A percentile compares a stretch with the other conserved stretches of the same genome.
phyloP scores from a whole-genome alignment of 2,329 filamentous ascomycete genomes.

The Ophiosphaerella herpotricha region DNA sequence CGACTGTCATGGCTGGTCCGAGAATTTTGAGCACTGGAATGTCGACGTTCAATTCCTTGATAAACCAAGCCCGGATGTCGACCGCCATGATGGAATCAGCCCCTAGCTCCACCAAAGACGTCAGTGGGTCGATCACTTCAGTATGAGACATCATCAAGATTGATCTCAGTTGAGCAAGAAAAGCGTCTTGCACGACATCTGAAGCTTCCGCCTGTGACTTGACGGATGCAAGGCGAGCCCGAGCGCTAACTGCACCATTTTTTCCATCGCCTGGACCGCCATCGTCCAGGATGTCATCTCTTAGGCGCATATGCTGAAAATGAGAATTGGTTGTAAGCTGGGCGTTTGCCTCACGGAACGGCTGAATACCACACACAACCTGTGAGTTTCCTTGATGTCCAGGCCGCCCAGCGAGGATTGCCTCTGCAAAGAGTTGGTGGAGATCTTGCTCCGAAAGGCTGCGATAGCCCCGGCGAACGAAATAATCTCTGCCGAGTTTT shows the following conservation, averaged over 20 bases:
- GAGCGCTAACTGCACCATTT: background rate
- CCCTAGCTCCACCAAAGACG: constrained; percentile 44
- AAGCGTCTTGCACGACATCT: constrained; percentile 10
- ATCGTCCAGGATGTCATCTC: constrained; percentile 1
- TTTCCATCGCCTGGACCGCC: background rate
- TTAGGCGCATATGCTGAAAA: constrained; percentile 6
- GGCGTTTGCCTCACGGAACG: background rate
- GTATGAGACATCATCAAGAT: constrained; percentile 4
- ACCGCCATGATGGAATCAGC: constrained; percentile 49
- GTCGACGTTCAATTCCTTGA: constrained; percentile 52
- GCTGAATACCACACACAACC: background rate
- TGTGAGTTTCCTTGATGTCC: constrained; percentile 1
- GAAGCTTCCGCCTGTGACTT: constrained; percentile 8
- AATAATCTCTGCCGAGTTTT: background rate
- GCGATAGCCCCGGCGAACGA: constrained; percentile 4
- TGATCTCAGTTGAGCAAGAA: constrained; percentile 4
- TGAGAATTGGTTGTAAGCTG: constrained; percentile 3
- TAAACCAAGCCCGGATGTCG: constrained; percentile 54
- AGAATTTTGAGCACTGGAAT: constrained; percentile 56
- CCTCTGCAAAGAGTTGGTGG: constrained; percentile 19
- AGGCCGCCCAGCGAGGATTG: constrained; percentile 9
- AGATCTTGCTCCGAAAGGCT: constrained; percentile 18
- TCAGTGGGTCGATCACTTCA: constrained; percentile 42
- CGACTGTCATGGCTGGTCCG: constrained; percentile 29
- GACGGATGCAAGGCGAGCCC: constrained; percentile 8